Percentiles rank a stretch among this genome's conserved stretches.
These are phyloP conservation scores for Trichoderma parareesei DNA, from an alignment of 495 filamentous ascomycete species.

Conservation along the genomic window DNA sequence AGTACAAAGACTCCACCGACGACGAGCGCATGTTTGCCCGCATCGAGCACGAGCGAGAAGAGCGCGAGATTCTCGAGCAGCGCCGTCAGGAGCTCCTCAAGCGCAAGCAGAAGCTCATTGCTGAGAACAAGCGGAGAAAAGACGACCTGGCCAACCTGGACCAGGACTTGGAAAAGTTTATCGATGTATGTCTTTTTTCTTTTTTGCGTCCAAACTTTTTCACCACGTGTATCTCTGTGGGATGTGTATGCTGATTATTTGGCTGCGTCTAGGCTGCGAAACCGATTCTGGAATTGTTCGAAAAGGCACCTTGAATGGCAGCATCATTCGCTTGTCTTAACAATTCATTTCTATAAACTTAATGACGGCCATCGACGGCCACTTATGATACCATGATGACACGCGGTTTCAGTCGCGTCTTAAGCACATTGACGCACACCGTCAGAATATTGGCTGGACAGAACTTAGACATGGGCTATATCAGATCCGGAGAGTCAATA, in stretches of 20 bases:
- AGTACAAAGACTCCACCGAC: slow-evolving; percentile 59
- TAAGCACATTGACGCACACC: too few species aligned
- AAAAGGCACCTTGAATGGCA: slow-evolving; percentile 51
- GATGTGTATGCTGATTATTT: neutral
- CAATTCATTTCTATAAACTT: neutral
- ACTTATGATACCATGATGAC: neutral
- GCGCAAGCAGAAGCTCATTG: slow-evolving; percentile 83
- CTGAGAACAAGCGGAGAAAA: slow-evolving; percentile 91
- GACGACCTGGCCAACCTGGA: slow-evolving; percentile 86
- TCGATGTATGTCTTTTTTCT: slow-evolving; percentile 47
- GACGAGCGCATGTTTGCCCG: slow-evolving; percentile 82
- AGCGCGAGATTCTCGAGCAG: slow-evolving; percentile 80
- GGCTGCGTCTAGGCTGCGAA: slow-evolving; percentile 57
- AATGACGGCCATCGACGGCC: neutral
- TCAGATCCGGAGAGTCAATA: too few species aligned
- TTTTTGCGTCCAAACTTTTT: too few species aligned
- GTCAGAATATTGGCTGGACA: too few species aligned
- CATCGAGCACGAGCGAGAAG: slow-evolving; percentile 81
- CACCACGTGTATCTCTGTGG: neutral
- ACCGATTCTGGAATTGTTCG: slow-evolving; percentile 75
- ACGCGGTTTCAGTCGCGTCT: neutral
- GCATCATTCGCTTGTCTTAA: too few species aligned
- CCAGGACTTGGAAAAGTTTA: slow-evolving; percentile 83
- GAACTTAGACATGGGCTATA: too few species aligned
- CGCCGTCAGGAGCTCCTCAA: slow-evolving; percentile 77